Base-by-base conservation (phyloP, 805 yeast species). In the Schwanniomyces vanrijiae region DNA sequence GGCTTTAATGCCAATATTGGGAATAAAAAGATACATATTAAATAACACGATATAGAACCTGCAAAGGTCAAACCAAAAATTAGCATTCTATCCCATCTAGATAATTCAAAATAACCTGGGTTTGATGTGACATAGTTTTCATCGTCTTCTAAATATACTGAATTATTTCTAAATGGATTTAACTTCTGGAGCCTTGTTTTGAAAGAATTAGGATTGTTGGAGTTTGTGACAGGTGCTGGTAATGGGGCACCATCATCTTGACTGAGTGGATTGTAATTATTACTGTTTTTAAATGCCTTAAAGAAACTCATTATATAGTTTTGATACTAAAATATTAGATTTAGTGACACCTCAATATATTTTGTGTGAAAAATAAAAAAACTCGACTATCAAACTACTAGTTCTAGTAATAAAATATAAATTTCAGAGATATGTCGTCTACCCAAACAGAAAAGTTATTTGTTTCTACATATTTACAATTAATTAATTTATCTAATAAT, bases 81-180 rank as follows among this genome's bases (percentile, higher is more conserved):
- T 19, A 73, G 57, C 77, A 74, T 72, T 45, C 78, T 60, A 54
- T 74, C 78, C 77, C 77, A 72, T 22, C 74, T 58, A 9, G 75
- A 69, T 41, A 74, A 62, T 55, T 73, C 74, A 52, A 68, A 70
- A 52, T 62, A 64, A 4, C 78, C 77, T 0, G 76, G 75, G 10
- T 74, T 74, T 0, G 73, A 55, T 1, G 78, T 73, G 24, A 73
- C 77, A 49, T 66, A 68, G 49, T 68, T 70, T 3, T 68, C 69
- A 18, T 73, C 76, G 43, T 73, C 78, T 50, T 73, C 69, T 26
- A 73, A 58, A 50, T 68, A 70, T 2, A 72, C 67, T 20, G 71
- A 66, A 44, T 61, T 61, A 29, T 57, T 58, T 26, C 66, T 53
- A 57, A 73, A 73, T 2, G 78, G 78, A 48, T 73, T 73, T 43